Percentiles rank a stretch among this genome's conserved stretches.
phyloP scores from a whole-genome alignment of 2,329 filamentous ascomycete species.

The Xylaria sp. region DNA sequence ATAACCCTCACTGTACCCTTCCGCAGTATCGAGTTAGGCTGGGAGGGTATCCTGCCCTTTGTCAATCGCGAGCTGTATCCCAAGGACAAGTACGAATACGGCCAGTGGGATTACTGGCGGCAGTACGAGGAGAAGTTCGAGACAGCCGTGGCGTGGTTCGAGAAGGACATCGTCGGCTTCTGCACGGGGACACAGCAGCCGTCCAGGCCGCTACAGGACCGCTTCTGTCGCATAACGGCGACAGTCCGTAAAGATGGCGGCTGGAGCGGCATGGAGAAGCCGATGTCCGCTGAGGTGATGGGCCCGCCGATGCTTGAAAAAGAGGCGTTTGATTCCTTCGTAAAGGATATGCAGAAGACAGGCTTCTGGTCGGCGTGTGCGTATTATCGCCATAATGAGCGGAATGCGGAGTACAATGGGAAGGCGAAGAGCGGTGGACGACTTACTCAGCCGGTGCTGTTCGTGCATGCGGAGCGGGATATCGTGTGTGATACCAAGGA shows the following conservation, averaged over 20 bases:
- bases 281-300: conserved; percentile 4
- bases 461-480: conserved; percentile 37
- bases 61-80: conserved; percentile 43
- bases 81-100: conserved; percentile 35
- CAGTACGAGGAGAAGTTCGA: conserved; percentile 29
- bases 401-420: conserved; percentile 37
- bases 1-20: conserved; percentile 37
- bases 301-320: conserved; percentile 6
- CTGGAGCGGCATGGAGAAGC: conserved; percentile 12
- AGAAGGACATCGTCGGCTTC: conserved; percentile 17
- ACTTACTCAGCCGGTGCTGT: conserved; percentile 30
- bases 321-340: conserved; percentile 21
- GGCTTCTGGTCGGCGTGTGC: conserved; percentile 31
- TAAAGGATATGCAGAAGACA: conserved; percentile 35
- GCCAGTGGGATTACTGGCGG: conserved; percentile 32
- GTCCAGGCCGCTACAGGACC: conserved; percentile 30
- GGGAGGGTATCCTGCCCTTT: conserved; percentile 32
- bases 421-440: conserved; percentile 26
- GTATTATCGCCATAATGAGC: conserved; percentile 39
- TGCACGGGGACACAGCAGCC: conserved; percentile 8
- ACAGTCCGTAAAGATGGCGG: conserved; percentile 9
- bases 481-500: conserved; percentile 33
- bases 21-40: conserved; percentile 36
- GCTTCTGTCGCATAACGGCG: not conserved
- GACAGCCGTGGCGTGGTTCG: conserved; percentile 17